Percentiles rank a stretch among this genome's conserved stretches.
These are phyloP conservation scores for Crotalaria pallida DNA, from an alignment of 306 rosid genomes.

Conservation along the genomic window DNA sequence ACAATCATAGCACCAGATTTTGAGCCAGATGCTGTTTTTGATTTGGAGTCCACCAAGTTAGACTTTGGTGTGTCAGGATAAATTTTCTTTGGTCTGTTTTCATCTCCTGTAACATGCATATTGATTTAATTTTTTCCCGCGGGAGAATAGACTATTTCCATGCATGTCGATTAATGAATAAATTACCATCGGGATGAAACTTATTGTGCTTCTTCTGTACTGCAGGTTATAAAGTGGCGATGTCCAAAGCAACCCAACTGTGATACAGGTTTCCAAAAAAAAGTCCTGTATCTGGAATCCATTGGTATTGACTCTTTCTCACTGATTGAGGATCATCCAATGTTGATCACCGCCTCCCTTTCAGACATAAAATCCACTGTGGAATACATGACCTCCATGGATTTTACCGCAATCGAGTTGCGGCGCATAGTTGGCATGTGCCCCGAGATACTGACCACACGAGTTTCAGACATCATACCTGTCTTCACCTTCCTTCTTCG, in stretches of 20 bases:
- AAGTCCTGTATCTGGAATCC: constrained; percentile 74
- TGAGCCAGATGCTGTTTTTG: constrained; percentile 51
- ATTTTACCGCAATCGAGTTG: constrained; percentile 55
- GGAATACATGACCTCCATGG: constrained; percentile 50
- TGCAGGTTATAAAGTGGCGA: constrained; percentile 46
- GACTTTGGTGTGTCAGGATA: neutral
- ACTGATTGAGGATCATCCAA: constrained; percentile 60
- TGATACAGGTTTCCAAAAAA: constrained; percentile 45
- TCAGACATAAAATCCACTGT: constrained; percentile 56
- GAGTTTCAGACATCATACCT: constrained; percentile 49
- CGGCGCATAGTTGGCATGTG: constrained; percentile 70
- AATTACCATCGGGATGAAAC: constrained; percentile 9
- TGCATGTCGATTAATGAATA: neutral
- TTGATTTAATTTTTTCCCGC: neutral
- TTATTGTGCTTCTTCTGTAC: constrained; percentile 8
- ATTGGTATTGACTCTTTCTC: constrained; percentile 76
- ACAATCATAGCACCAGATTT: constrained; percentile 45
- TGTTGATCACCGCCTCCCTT: constrained; percentile 46
- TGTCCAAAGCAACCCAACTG: constrained; percentile 38
- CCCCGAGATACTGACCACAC: constrained; percentile 66
- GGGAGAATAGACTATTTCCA: neutral
- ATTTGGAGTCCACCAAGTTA: constrained; percentile 44
- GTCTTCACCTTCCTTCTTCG: constrained; percentile 74
- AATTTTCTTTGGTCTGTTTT: neutral
- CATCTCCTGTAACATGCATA: constrained; percentile 5